Base-by-base conservation (phyloP, 1,284 basidiomycete species). In the Fomitopsis betulina region DNA sequence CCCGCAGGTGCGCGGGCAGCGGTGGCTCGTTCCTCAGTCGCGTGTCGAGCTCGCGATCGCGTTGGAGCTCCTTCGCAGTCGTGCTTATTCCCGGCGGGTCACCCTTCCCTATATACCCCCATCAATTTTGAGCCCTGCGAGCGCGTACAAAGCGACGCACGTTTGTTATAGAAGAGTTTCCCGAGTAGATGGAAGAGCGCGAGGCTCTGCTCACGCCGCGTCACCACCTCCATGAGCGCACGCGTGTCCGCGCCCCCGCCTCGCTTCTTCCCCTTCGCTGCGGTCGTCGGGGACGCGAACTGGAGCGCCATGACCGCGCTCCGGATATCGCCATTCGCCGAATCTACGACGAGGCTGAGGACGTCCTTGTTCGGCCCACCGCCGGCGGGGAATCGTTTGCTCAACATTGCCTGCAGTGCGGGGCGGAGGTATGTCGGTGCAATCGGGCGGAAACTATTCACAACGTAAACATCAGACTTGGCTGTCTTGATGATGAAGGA, bases 111-210 rank as follows among this genome's bases (percentile, higher is more conserved):
- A 58, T 5, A 59, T 2, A 25, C 15, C 8, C 8, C 32, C 27
- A 30, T 30, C 2, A 30, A 8, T 3, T 30, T 1, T 30, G 5
- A 30, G 27, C 27, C 27, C 27, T 30, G 5, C 1, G 5, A 5
- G 5, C 27, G 8, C 27, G 27, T 8, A 30, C 38, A 2, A 13
- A 17, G 35, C n/a, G 1, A 74, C 84, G 59, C 58, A 93, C 96
- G 85, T 73, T 98, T 99, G 73, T 97, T 98, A 72, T 96, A 99
- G 53, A 99, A 73, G 2, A 98, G 83, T 73, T 93, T 96, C 6
- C 96, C 97, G 38, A 99, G 76, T 7, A 98, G 77, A 74, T 98
- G 97, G 68, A 98, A 99, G 40, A 99, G 76, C 2, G 85, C 87
- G 9, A 99, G 76, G 57, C 87, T 91, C 65, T 94, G 89, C 66